phyloP scores from a whole-genome alignment of 106 monocot genomes.

The Dendrobium nobile region DNA sequence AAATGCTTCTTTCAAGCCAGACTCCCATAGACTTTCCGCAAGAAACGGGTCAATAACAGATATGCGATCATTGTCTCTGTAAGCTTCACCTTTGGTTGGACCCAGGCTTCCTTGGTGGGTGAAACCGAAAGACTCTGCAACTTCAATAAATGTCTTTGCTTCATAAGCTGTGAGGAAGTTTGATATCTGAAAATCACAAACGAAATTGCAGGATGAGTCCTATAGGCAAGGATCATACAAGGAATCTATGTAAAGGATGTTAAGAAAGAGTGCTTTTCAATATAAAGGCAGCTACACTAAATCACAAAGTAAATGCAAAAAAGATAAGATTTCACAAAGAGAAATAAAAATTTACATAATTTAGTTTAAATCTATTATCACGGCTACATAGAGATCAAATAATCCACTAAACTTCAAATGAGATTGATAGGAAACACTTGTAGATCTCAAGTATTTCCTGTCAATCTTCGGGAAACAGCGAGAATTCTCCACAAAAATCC shows the following conservation, averaged over 20 bases:
- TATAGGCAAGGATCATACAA: neutral
- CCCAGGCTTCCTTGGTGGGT: conserved; percentile 88
- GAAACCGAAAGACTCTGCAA: conserved; percentile 70
- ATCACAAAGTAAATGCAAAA: too few relatives aligned
- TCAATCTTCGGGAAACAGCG: too few relatives aligned
- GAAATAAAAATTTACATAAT: too few relatives aligned
- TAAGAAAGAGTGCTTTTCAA: neutral
- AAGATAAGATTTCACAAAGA: too few relatives aligned
- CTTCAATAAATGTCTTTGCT: conserved; percentile 67
- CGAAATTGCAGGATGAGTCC: neutral
- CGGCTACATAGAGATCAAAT: too few relatives aligned
- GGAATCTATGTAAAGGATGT: neutral
- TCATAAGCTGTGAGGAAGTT: conserved; percentile 64
- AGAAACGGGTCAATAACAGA: conserved; percentile 56
- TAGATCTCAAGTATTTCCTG: too few relatives aligned
- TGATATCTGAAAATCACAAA: conserved; percentile 47
- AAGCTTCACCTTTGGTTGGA: conserved; percentile 83
- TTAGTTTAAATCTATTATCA: too few relatives aligned
- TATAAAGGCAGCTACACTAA: too few relatives aligned
- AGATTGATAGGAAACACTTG: neutral
- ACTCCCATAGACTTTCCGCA: conserved; percentile 71
- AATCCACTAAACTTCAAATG: neutral
- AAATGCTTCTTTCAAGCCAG: conserved; percentile 67
- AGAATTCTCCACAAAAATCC: too few relatives aligned
- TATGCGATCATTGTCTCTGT: conserved; percentile 90